Conservation (phyloP, 2,329 filamentous ascomycete species). For the Trichoderma harzianum region DNA sequence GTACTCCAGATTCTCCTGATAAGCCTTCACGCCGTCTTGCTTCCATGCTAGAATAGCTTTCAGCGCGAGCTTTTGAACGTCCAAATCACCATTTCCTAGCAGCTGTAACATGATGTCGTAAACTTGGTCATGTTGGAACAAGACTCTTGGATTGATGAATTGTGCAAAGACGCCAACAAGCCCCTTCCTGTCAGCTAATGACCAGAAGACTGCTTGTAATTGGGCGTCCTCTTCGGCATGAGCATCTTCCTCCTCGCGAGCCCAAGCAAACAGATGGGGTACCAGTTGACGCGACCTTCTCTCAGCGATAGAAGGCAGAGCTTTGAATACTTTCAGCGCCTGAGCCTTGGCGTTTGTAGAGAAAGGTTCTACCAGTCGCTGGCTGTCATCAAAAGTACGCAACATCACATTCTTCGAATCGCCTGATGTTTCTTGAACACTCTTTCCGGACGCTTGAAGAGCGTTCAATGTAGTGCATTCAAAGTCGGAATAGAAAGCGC, state of each 20-base stretch:
- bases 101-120: conserved; percentile 71
- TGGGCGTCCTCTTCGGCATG: conserved; percentile 34
- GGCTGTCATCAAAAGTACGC: conserved; percentile 61
- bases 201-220: conserved; percentile 53
- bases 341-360: conserved; percentile 65
- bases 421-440: conserved; percentile 51
- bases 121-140: conserved; percentile 75
- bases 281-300: conserved; percentile 81
- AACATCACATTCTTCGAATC: conserved; percentile 58
- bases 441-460: conserved; percentile 51
- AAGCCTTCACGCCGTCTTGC: conserved; percentile 66
- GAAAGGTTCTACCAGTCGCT: conserved; percentile 50
- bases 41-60: conserved; percentile 91
- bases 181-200: conserved; percentile 75
- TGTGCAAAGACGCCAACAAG: conserved; percentile 78
- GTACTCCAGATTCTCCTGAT: conserved; percentile 81
- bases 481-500: conserved; percentile 64
- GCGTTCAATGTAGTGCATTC: conserved; percentile 74
- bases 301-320: conserved; percentile 74
- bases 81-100: conserved; percentile 82
- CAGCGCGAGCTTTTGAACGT: conserved; percentile 81
- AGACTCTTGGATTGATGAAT: conserved; percentile 80
- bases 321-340: conserved; percentile 73
- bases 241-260: conserved; percentile 48
- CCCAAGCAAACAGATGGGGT: conserved; percentile 82